Evolutionary conservation across 306 rosid species (phyloP), one percentile per base, ranked within the genome.

Genomic region (Fragaria ananassa): DNA sequence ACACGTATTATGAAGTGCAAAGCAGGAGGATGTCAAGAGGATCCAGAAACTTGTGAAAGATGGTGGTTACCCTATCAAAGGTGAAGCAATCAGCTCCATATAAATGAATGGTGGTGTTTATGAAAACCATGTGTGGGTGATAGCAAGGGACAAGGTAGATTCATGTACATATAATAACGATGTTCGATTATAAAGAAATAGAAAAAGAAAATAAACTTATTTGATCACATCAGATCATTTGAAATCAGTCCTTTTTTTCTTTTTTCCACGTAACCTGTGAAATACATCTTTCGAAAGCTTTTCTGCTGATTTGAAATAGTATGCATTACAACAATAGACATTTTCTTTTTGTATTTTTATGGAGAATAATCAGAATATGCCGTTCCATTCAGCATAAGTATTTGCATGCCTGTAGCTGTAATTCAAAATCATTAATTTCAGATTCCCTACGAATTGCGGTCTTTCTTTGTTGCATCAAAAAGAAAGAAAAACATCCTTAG

Each of bases 161-260:
- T 74, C 78, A 46, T 74, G 68, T 61, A 45, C 70, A 60, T 74
- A 73, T 4, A 27, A 13, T 12, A 53, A 19, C 14, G 12, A 12
- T 42, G 60, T 60, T 44, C 3, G 34, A 29, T 60, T 34, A 6
- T 18, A 64, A 18, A 35, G n/a, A 34, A 8, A 15, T 29, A 11
- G 12, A 31, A 34, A 42, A 42, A 42, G 46, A 42, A 9, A 42
- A 42, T 42, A 3, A 34, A 25, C 44, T 2, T 15, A 6, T 2
- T 18, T 64, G 27, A 7, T 64, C 46, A 7, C 1, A 15, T 11
- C 65, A 18, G 66, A 56, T 27, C 37, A 3, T 27, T 74, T 19
- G 27, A 61, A 74, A 21, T 10, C 3, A 3, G 34, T 60, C 10
- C 8, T 1, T 37, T 5, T 7, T 10, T 58, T 1, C 23, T 54